Evolutionary conservation across 139 green algal species (phyloP).

Genomic region (Chlamydomonas asymmetrica): DNA sequence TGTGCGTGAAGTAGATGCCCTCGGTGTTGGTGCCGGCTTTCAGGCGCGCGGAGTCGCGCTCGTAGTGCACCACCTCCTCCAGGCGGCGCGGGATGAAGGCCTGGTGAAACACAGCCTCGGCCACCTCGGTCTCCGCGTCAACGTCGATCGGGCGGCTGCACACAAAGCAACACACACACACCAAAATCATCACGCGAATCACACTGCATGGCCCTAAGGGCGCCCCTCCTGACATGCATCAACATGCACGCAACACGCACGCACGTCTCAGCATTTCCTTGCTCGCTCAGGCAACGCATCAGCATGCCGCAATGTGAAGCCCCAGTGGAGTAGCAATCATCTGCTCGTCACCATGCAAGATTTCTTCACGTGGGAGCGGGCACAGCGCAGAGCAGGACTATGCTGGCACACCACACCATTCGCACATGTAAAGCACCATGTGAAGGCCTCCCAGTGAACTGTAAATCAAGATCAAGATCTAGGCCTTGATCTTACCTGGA

Average conservation of each 20-base stretch:
- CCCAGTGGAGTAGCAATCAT: neutral
- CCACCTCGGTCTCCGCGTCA: slow-evolving; percentile 51
- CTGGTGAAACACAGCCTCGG: slow-evolving; percentile 78
- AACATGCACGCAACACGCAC: neutral
- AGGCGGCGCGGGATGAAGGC: slow-evolving; percentile 93
- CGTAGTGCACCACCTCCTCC: slow-evolving; percentile 88
- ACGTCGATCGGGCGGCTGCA: slow-evolving; percentile 50
- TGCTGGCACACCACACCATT: too few relatives aligned
- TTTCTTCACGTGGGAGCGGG: too few relatives aligned
- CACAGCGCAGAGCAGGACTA: too few relatives aligned
- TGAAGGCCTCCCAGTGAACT: too few relatives aligned
- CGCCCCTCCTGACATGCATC: too few relatives aligned
- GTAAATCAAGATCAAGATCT: too few relatives aligned
- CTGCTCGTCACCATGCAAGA: neutral
- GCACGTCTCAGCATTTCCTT: neutral
- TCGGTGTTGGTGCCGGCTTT: slow-evolving; percentile 52
- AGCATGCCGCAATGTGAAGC: neutral
- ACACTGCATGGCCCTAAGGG: too few relatives aligned
- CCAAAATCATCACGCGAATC: neutral
- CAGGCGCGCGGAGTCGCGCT: slow-evolving; percentile 81
- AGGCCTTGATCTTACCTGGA: slow-evolving; percentile 63
- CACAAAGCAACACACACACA: neutral
- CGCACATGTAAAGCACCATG: too few relatives aligned
- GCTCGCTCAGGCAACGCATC: neutral
- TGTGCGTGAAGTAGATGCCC: slow-evolving; percentile 91